Evolutionary conservation across 176 grass and related monocot genomes (phyloP).

Genomic region (Poa pratensis): DNA sequence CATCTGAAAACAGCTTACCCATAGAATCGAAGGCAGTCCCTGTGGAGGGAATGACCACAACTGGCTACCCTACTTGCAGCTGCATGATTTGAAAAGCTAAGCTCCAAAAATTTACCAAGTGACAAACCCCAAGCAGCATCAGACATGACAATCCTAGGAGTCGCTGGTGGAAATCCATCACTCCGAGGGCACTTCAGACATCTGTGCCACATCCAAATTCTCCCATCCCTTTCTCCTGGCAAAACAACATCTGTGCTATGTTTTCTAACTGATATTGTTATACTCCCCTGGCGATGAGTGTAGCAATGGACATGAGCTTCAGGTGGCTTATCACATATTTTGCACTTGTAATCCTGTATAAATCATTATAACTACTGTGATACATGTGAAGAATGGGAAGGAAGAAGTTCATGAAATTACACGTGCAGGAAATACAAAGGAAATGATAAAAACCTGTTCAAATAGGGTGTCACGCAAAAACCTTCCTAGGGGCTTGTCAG

Average conservation of each 20-base stretch:
- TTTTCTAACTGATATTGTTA: constrained; percentile 97
- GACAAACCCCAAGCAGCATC: constrained; percentile 97
- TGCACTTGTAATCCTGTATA: constrained; percentile 69
- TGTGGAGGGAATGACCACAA: constrained; percentile 96
- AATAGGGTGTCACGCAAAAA: constrained; percentile 88
- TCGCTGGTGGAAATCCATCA: constrained; percentile 91
- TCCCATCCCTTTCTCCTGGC: constrained; percentile 80
- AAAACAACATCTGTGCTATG: constrained; percentile 62
- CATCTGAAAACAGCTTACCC: constrained; percentile 58
- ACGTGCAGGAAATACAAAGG: constrained; percentile 25
- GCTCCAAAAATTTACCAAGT: constrained; percentile 98
- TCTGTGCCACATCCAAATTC: constrained; percentile 99
- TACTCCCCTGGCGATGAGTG: constrained; percentile 87
- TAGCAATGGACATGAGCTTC: constrained; percentile 98
- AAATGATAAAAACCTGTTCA: constrained; percentile 65
- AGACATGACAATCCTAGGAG: constrained; percentile 89
- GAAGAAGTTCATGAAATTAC: constrained; percentile 9
- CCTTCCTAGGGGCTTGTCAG: constrained; percentile 91
- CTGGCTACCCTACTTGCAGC: constrained; percentile 91
- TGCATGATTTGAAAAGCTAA: constrained; percentile 96
- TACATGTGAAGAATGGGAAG: constrained; percentile 25
- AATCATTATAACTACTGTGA: constrained; percentile 45
- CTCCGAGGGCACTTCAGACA: constrained; percentile 83
- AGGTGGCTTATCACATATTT: constrained; percentile 84
- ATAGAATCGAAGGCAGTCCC: constrained; percentile 94